Evolutionary conservation across 2,329 filamentous ascomycete species (phyloP).

Genomic region (Fusarium ambrosium): DNA sequence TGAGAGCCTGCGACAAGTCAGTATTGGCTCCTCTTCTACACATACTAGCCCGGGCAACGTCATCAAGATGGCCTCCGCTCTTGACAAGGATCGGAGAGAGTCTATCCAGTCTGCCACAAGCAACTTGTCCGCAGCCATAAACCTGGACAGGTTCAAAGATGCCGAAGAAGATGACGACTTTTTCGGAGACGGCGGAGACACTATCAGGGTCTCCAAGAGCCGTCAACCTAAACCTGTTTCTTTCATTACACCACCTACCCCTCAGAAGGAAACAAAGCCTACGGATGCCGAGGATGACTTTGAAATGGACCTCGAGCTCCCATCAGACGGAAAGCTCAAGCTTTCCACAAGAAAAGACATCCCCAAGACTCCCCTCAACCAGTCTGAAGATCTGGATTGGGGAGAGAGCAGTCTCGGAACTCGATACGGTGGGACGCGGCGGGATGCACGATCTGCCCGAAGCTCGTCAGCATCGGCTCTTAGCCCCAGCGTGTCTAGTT

Average conservation of each 20-base stretch:
- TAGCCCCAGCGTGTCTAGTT: constrained; percentile 93
- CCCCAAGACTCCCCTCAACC: constrained; percentile 71
- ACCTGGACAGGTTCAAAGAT: constrained; percentile 75
- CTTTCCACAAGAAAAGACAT: constrained; percentile 73
- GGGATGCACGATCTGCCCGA: constrained; percentile 82
- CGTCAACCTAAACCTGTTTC: constrained; percentile 66
- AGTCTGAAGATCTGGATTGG: constrained; percentile 88
- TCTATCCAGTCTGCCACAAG: constrained; percentile 52
- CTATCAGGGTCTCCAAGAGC: constrained; percentile 76
- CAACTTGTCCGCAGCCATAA: constrained; percentile 61
- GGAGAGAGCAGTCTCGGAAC: constrained; percentile 94
- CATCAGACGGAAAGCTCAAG: constrained; percentile 74
- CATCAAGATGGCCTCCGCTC: constrained; percentile 45
- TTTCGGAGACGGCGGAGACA: constrained; percentile 73
- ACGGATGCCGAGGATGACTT: constrained; percentile 72
- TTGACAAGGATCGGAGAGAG: constrained; percentile 47
- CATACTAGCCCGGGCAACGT: constrained; percentile 66
- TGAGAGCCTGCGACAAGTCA: constrained; percentile 76
- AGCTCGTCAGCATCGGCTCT: constrained; percentile 91
- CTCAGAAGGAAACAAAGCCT: constrained; percentile 58
- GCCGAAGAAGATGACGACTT: constrained; percentile 73
- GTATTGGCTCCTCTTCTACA: constrained; percentile 61
- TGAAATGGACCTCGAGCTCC: constrained; percentile 79
- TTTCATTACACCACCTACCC: constrained; percentile 69
- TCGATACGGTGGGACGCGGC: constrained; percentile 86